A percentile compares a stretch with the other conserved stretches of the same genome.
Evolutionary conservation across 2,329 filamentous ascomycete species (phyloP).

Genomic region (Hymenoscyphus fraxineus): DNA sequence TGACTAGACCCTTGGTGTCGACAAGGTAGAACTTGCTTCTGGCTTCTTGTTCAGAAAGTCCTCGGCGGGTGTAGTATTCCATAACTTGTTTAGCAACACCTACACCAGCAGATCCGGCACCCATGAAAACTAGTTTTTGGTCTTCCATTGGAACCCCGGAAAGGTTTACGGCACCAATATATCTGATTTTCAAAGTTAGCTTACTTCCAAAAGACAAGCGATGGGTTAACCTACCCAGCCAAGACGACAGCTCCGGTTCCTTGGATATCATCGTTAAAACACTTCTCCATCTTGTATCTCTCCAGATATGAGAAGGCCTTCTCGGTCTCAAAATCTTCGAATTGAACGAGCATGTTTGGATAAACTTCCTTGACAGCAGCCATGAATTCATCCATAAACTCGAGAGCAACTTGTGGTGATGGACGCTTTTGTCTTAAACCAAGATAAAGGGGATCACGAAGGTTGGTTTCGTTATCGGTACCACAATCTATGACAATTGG

Average conservation of each 20-base stretch:
- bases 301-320: constrained; percentile 90
- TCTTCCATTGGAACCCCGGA: constrained; percentile 83
- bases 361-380: constrained; percentile 73
- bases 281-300: constrained; percentile 87
- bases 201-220: background rate
- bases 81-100: constrained; percentile 98
- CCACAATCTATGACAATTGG: constrained; percentile 66
- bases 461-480: constrained; percentile 63
- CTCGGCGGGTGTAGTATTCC: constrained; percentile 91
- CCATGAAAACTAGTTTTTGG: constrained; percentile 93
- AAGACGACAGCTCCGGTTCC: constrained; percentile 94
- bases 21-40: constrained; percentile 94
- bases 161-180: constrained; percentile 72
- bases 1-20: constrained; percentile 94
- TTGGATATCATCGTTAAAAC: constrained; percentile 99
- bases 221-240: constrained; percentile 56
- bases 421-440: constrained; percentile 83
- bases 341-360: constrained; percentile 73
- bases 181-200: constrained; percentile 39
- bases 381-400: constrained; percentile 98
- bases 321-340: constrained; percentile 94
- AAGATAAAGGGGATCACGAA: constrained; percentile 76
- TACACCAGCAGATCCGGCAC: constrained; percentile 90
- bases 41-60: constrained; percentile 82
- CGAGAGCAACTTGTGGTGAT: constrained; percentile 71